Conservation (phyloP, 257 asterid genomes). For the Jacaranda copaia region DNA sequence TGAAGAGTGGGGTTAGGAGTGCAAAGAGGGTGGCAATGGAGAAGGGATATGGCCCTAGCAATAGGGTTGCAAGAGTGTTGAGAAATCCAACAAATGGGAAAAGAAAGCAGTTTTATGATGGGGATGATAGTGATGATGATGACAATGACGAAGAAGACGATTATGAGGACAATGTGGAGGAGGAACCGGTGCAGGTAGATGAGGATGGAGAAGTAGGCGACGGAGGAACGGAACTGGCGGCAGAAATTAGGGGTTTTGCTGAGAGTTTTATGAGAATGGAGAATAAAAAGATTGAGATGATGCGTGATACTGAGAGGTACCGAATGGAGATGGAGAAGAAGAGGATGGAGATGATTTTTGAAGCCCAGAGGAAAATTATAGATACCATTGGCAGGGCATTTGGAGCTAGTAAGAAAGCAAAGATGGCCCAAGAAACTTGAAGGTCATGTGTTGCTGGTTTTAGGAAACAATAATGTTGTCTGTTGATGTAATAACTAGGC, state of each 20-base stretch:
- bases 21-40: conserved; percentile 34
- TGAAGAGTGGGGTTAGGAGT: conserved; percentile 31
- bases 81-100: conserved; percentile 50
- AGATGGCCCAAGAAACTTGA: conserved; percentile 56
- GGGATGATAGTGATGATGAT: conserved; percentile 44
- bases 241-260: conserved; percentile 73
- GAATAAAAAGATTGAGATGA: conserved; percentile 81
- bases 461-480: conserved; percentile 9
- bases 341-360: conserved; percentile 86
- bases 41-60: conserved; percentile 27
- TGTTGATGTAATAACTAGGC: conserved; percentile 29
- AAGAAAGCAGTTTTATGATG: conserved; percentile 42
- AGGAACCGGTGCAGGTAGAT: conserved; percentile 36
- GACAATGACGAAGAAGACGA: conserved; percentile 40
- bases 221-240: conserved; percentile 68
- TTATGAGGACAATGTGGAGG: conserved; percentile 39
- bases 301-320: conserved; percentile 66
- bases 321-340: conserved; percentile 88
- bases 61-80: conserved; percentile 39
- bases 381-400: conserved; percentile 71
- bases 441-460: conserved; percentile 21
- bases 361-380: conserved; percentile 73
- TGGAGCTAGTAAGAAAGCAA: conserved; percentile 63
- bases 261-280: conserved; percentile 87
- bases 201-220: conserved; percentile 42